Percentiles rank a stretch among this genome's conserved stretches.
Conservation (phyloP, 768 basidiomycete genomes). For the Pisolithus marmoratus region DNA sequence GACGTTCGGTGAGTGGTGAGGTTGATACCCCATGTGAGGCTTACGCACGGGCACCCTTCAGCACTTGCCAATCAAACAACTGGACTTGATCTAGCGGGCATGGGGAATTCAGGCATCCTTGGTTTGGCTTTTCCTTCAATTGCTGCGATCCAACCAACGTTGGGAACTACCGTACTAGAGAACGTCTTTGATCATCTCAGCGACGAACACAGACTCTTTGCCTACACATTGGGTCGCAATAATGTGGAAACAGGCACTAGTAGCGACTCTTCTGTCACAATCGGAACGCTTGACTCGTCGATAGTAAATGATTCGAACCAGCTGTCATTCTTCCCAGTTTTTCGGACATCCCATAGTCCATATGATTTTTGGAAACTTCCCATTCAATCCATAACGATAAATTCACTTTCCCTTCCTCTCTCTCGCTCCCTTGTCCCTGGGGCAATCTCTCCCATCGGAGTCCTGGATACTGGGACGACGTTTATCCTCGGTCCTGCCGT, state of each 20-base stretch:
- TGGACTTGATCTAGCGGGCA: slow-evolving; percentile 38
- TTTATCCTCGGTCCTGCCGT: slow-evolving; percentile 46
- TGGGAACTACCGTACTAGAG: slow-evolving; percentile 41
- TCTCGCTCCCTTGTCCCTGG: slow-evolving; percentile 41
- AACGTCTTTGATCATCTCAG: slow-evolving; percentile 41
- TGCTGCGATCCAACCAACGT: slow-evolving; percentile 39
- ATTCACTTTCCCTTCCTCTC: slow-evolving; percentile 35
- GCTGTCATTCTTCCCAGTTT: slow-evolving; percentile 37
- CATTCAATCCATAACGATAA: slow-evolving; percentile 39
- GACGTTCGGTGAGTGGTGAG: slow-evolving; percentile 35
- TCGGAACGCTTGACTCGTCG: slow-evolving; percentile 42
- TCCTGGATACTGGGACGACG: slow-evolving; percentile 61
- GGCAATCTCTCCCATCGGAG: slow-evolving; percentile 41
- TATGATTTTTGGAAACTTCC: slow-evolving; percentile 61
- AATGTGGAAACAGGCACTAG: slow-evolving; percentile 13
- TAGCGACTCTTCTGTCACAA: slow-evolving; percentile 41
- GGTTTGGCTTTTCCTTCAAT: slow-evolving; percentile 47
- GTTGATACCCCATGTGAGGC: background rate
- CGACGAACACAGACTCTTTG: slow-evolving; percentile 42
- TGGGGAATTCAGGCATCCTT: slow-evolving; percentile 49
- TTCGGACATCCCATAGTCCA: slow-evolving; percentile 24
- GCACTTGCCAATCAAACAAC: slow-evolving; percentile 40
- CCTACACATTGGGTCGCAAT: slow-evolving; percentile 41
- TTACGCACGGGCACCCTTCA: slow-evolving; percentile 15
- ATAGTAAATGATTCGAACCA: slow-evolving; percentile 25